Evolutionary conservation across 2,329 filamentous ascomycete genomes (phyloP).

Genomic region (Botryotinia calthae): DNA sequence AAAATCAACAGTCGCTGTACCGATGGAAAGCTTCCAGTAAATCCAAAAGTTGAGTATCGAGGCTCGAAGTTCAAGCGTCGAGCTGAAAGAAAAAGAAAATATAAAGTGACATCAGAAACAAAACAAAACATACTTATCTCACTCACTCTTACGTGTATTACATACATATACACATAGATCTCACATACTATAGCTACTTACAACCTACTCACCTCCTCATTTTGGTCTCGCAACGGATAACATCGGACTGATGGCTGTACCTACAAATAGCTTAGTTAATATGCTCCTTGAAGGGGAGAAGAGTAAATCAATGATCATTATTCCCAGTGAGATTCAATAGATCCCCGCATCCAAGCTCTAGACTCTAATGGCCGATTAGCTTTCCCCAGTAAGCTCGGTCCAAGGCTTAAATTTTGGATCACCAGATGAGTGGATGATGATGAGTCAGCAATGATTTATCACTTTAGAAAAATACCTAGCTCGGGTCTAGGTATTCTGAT

Average conservation of each 20-base stretch:
- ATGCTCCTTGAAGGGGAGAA: neutral
- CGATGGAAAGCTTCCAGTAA: neutral
- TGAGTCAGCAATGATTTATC: neutral
- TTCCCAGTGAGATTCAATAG: neutral
- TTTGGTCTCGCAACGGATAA: neutral
- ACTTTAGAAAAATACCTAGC: neutral
- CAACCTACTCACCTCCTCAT: neutral
- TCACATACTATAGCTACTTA: neutral
- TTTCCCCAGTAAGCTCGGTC: neutral
- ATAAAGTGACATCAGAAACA: neutral
- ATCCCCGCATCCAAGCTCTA: neutral
- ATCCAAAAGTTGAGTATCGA: neutral
- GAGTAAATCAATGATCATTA: neutral
- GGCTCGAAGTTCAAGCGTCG: neutral
- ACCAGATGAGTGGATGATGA: neutral
- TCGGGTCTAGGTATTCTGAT: neutral
- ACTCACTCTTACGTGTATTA: neutral
- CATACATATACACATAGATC: neutral
- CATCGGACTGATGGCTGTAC: neutral
- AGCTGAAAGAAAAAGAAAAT: neutral
- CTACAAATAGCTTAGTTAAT: neutral
- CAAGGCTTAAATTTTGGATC: neutral
- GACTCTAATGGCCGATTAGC: neutral
- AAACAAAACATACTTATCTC: neutral
- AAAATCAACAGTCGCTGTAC: neutral